Base-by-base conservation (phyloP, 2,329 filamentous ascomycete genomes). In the Epichloe sylvatica region DNA sequence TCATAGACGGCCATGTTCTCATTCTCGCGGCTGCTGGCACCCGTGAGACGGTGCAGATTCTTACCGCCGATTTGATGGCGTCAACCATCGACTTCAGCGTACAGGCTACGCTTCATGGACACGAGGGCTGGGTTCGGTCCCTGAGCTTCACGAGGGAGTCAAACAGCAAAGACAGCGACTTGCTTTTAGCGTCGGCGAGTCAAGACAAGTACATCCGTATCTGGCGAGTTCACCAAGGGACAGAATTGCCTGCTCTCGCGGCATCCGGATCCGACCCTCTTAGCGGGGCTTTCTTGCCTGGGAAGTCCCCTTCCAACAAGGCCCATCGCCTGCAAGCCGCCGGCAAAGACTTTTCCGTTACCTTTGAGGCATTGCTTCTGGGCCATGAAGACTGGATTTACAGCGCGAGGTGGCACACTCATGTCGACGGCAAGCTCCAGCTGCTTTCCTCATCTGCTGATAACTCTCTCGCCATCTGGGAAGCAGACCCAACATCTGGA, bases 321-420 rank as follows among this genome's bases (percentile, higher is more conserved):
- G 84, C 86, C 0, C 85, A 97, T 63, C 77, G 78, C 49, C 80
- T 98, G 51, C 76, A 77, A 40, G 74, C 78, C 2, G 71, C 68
- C 0, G 72, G 68, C 1, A 72, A 70, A 4, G 82, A 83, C 55
- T 91, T 86, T 65, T 86, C 84, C 6, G 74, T 95, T 50, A 94
- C 89, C 0, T 97, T 98, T 57, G 92, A 98, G 65, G 92, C 92
- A 1, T 72, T 98, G 3, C 76, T 98, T 5, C 77, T 98, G 3
- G 92, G 92, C 8, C 92, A 98, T 61, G 92, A 98, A 62, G 92
- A 98, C 61, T 98, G 92, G 92, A 91, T 98, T 51, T 97, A 95
- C 66, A 94, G 86, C 50, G 83, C 86, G 2, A 73, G 75, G 49
- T 96, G 90, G 90, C 76, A 77, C 52, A 72, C 73, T 6, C 64